Percentiles rank a stretch among this genome's conserved stretches.
Conservation (phyloP, 352 stramenopile genomes). For the Globisporangium canariense region DNA sequence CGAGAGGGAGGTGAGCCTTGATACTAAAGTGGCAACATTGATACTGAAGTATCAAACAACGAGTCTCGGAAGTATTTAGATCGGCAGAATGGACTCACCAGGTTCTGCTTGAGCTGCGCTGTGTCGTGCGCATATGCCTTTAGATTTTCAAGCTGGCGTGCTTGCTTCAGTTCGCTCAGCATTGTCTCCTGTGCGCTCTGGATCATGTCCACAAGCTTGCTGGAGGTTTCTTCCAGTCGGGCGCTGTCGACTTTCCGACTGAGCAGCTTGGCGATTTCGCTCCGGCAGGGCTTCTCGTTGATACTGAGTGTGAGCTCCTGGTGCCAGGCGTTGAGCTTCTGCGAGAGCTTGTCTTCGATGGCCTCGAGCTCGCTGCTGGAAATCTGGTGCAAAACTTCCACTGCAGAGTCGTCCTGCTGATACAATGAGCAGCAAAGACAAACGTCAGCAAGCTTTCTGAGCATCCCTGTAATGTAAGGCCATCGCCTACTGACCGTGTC, state of each 20-base stretch:
- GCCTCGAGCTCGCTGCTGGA: constrained; percentile 14
- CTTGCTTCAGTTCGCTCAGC: constrained; percentile 22
- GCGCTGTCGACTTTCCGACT: constrained; percentile 31
- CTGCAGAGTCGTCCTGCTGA: constrained; percentile 15
- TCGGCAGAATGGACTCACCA: constrained; percentile 22
- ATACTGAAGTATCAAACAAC: background rate
- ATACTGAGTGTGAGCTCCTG: constrained; percentile 24
- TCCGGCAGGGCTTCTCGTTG: constrained; percentile 25
- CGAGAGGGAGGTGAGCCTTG: background rate
- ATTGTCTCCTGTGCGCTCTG: constrained; percentile 25
- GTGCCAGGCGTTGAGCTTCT: constrained; percentile 17
- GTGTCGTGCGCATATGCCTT: constrained; percentile 28
- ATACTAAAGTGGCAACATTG: background rate
- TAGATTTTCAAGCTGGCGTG: constrained; percentile 14
- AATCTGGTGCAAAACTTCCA: constrained; percentile 9
- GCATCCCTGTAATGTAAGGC: too few species aligned
- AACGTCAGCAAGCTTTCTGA: background rate
- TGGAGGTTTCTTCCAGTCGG: constrained; percentile 28
- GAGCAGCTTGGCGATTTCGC: constrained; percentile 32
- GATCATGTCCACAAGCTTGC: constrained; percentile 26
- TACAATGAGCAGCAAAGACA: background rate
- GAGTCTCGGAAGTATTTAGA: background rate
- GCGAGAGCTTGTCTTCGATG: constrained; percentile 23
- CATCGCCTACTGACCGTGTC: background rate
- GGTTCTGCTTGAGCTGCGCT: constrained; percentile 38